A percentile compares a stretch with the other conserved stretches of the same genome.
Evolutionary conservation across 306 rosid genomes (phyloP).

Genomic region (Delonix regia): DNA sequence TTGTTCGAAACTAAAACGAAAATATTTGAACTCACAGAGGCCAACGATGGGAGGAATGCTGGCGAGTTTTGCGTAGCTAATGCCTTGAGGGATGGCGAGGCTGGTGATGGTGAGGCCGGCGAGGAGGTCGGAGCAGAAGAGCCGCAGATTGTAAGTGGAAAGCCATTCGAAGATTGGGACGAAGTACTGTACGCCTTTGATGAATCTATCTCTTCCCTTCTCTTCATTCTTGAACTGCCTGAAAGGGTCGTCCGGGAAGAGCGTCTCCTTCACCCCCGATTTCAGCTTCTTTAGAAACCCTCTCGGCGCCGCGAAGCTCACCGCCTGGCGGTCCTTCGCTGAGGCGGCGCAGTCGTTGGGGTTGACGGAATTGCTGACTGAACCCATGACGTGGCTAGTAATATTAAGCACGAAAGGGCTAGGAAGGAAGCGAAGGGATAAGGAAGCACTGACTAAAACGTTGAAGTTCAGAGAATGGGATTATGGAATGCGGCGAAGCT

Average conservation of each 20-base stretch:
- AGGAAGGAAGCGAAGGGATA: too few species aligned
- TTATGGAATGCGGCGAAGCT: neutral
- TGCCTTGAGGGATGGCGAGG: conserved; percentile 75
- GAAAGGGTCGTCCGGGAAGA: conserved; percentile 66
- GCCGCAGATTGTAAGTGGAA: conserved; percentile 46
- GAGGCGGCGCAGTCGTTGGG: neutral
- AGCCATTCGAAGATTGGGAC: conserved; percentile 67
- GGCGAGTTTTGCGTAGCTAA: conserved; percentile 71
- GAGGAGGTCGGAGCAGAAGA: conserved; percentile 50
- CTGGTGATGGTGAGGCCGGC: conserved; percentile 76
- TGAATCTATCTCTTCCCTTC: neutral
- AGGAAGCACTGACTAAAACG: neutral
- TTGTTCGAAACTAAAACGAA: neutral
- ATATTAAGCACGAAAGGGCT: neutral
- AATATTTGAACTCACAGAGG: conserved; percentile 60
- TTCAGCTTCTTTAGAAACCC: conserved; percentile 37
- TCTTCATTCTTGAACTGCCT: conserved; percentile 28
- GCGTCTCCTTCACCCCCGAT: conserved; percentile 48
- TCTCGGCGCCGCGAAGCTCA: conserved; percentile 50
- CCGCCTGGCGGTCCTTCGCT: neutral
- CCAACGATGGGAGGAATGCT: conserved; percentile 60
- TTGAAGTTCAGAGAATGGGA: neutral
- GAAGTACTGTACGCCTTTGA: conserved; percentile 49
- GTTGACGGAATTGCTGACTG: too few species aligned
- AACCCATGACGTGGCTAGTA: conserved; percentile 4